phyloP scores from a whole-genome alignment of 805 yeast species.

The Myxozyma geophila region DNA sequence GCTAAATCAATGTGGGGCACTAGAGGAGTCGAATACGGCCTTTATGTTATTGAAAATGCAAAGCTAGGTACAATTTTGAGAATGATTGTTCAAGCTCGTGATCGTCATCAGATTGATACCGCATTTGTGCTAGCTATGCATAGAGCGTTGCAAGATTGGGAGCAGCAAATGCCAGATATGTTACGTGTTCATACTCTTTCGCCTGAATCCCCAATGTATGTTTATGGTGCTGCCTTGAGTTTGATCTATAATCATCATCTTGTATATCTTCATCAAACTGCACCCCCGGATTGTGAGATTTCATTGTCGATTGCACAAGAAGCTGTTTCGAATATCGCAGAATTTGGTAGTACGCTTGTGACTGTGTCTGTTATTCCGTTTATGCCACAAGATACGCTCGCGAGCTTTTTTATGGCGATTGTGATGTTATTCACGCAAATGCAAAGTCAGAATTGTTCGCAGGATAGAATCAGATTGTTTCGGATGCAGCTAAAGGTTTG shows the following conservation, averaged over 20 bases:
- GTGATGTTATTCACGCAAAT: slow-evolving; percentile 29
- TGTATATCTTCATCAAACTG: slow-evolving; percentile 28
- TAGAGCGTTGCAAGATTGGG: not conserved
- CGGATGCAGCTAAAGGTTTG: slow-evolving; percentile 25
- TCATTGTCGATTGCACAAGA: not conserved
- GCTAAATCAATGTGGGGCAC: not conserved
- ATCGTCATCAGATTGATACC: not conserved
- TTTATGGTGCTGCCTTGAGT: slow-evolving; percentile 10
- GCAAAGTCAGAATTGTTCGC: not conserved
- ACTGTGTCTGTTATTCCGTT: slow-evolving; percentile 16
- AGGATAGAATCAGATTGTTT: not conserved
- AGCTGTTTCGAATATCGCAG: not conserved
- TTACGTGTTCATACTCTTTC: not conserved
- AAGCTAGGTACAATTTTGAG: not conserved
- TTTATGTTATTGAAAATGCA: not conserved
- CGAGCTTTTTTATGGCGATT: slow-evolving; percentile 31
- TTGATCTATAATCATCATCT: slow-evolving; percentile 23
- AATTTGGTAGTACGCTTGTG: too few relatives aligned
- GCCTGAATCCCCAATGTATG: slow-evolving; percentile 1
- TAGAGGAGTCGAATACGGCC: not conserved
- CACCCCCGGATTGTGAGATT: not conserved
- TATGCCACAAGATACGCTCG: slow-evolving; percentile 25
- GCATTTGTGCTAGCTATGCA: not conserved
- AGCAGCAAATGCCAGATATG: not conserved
- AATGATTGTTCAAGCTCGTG: not conserved